Conservation (phyloP, 352 stramenopile genomes). For the Plasmopara viticola region DNA sequence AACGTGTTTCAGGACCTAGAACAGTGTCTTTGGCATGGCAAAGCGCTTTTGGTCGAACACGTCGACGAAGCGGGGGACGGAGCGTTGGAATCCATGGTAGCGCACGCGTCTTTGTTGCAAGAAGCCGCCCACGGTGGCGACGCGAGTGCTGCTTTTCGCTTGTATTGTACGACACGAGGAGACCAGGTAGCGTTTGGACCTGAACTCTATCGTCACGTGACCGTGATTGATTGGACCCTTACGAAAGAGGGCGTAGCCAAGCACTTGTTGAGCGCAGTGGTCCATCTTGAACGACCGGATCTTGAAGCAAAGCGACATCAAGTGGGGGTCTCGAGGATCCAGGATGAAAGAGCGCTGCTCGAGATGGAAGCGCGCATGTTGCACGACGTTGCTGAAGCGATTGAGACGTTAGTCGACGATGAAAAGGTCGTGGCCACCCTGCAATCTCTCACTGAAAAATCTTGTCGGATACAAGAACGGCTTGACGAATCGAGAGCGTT, state of each 20-base stretch:
- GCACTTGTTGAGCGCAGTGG: conserved; percentile 89
- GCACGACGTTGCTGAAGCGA: conserved; percentile 87
- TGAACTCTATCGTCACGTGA: conserved; percentile 95
- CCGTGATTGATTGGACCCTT: conserved; percentile 95
- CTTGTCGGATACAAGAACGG: conserved; percentile 83
- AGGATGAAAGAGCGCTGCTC: conserved; percentile 90
- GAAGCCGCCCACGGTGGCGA: conserved; percentile 92
- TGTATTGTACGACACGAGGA: conserved; percentile 90
- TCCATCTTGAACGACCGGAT: conserved; percentile 88
- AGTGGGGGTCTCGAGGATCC: conserved; percentile 89
- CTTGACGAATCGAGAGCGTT: conserved; percentile 88
- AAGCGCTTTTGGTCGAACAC: conserved; percentile 89
- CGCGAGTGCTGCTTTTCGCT: conserved; percentile 88
- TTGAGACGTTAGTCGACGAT: conserved; percentile 91
- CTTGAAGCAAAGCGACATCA: conserved; percentile 93
- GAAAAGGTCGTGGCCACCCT: conserved; percentile 85
- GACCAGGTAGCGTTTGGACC: conserved; percentile 34
- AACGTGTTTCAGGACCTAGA: conserved; percentile 88
- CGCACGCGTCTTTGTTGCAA: conserved; percentile 34
- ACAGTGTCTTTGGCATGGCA: conserved; percentile 89
- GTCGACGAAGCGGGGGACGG: conserved; percentile 90
- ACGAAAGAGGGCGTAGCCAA: conserved; percentile 92
- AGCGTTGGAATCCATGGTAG: conserved; percentile 81
- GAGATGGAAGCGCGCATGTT: conserved; percentile 92
- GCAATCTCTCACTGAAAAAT: conserved; percentile 82